phyloP scores from a whole-genome alignment of 2,329 filamentous ascomycete genomes.

The Microdochium nivale region DNA sequence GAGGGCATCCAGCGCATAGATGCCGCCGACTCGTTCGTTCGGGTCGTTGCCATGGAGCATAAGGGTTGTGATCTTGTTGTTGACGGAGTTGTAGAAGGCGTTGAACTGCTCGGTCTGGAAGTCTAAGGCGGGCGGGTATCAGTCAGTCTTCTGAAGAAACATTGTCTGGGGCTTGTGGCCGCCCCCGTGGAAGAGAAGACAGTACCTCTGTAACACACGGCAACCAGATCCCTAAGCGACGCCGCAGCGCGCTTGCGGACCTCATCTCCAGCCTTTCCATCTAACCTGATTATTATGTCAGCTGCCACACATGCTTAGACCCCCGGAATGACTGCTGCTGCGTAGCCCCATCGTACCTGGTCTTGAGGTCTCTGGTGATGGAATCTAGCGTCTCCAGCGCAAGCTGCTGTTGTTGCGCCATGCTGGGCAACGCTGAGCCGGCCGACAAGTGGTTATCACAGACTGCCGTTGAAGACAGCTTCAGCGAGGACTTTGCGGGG shows the following conservation, averaged over 20 bases:
- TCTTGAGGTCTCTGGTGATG: conserved; percentile 45
- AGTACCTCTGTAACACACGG: conserved; percentile 45
- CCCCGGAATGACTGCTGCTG: background rate
- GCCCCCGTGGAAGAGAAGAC: background rate
- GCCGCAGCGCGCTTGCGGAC: conserved; percentile 42
- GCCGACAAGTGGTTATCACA: background rate
- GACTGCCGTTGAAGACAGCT: background rate
- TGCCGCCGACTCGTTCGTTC: conserved; percentile 81
- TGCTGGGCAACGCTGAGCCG: conserved; percentile 13
- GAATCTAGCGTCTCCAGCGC: conserved; percentile 47
- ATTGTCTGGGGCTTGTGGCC: background rate
- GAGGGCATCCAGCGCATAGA: conserved; percentile 83
- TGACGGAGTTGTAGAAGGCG: conserved; percentile 46
- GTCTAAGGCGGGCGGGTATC: conserved; percentile 39
- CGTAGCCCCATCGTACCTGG: conserved; percentile 34
- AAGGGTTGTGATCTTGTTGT: conserved; percentile 50
- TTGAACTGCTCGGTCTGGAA: conserved; percentile 71
- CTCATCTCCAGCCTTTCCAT: conserved; percentile 34
- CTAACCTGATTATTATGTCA: background rate
- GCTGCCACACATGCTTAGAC: background rate
- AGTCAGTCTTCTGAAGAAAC: background rate
- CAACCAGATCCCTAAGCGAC: conserved; percentile 47
- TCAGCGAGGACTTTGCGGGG: background rate
- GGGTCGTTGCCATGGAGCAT: conserved; percentile 82
- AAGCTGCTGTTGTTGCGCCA: conserved; percentile 38